These are phyloP conservation scores for Mucor piriformis DNA, from an alignment of 371 early-diverging fungal genomes.

Conservation along the genomic window DNA sequence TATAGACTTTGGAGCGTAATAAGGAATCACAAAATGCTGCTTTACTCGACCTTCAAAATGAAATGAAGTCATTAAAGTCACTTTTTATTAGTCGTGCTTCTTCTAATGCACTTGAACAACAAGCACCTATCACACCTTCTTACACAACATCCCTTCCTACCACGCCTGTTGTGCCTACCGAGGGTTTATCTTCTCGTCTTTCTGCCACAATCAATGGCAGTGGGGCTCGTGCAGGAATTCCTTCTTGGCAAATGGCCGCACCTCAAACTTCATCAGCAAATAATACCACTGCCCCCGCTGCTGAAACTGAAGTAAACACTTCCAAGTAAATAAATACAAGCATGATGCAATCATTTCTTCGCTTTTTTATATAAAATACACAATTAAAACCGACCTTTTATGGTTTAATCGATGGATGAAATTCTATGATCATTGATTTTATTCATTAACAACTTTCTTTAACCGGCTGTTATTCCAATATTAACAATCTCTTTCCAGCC, in stretches of 20 bases:
- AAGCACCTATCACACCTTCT: slow-evolving; percentile 32
- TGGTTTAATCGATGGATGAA: too few relatives aligned
- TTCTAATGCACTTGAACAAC: slow-evolving; percentile 32
- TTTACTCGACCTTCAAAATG: slow-evolving; percentile 85
- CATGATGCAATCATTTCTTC: too few relatives aligned
- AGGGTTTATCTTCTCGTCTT: slow-evolving; percentile 43
- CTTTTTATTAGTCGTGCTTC: slow-evolving; percentile 74
- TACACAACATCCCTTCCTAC: slow-evolving; percentile 9
- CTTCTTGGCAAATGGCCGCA: slow-evolving; percentile 80
- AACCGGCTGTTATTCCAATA: too few relatives aligned
- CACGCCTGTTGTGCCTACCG: slow-evolving; percentile 15
- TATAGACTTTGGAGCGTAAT: slow-evolving; percentile 73
- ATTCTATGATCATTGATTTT: too few relatives aligned
- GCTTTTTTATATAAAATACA: too few relatives aligned
- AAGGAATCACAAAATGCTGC: slow-evolving; percentile 73
- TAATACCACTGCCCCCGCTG: slow-evolving; percentile 9
- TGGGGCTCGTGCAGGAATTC: slow-evolving; percentile 53
- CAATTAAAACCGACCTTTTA: too few relatives aligned
- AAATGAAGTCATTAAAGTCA: slow-evolving; percentile 90
- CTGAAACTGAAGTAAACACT: neutral
- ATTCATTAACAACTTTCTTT: too few relatives aligned
- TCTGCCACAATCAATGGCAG: slow-evolving; percentile 35
- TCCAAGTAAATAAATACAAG: neutral
- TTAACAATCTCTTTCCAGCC: too few relatives aligned
- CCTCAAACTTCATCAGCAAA: slow-evolving; percentile 8